These are phyloP conservation scores for Alternaria incomplexa DNA, from an alignment of 2,329 filamentous ascomycete species.

Conservation along the genomic window DNA sequence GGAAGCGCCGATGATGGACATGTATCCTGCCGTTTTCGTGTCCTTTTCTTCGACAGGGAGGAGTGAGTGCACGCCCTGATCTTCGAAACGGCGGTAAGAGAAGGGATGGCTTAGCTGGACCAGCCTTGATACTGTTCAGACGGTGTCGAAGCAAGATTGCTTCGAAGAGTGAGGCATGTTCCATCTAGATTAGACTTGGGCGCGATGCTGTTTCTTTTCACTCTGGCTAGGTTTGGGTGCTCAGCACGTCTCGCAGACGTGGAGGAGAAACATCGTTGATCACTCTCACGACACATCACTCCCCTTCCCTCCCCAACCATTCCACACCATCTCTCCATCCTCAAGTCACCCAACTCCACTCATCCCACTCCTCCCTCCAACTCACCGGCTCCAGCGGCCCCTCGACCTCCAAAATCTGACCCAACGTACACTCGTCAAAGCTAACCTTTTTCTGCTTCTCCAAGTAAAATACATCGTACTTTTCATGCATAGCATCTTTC, in stretches of 20 bases:
- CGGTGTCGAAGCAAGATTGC: neutral
- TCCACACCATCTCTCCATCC: too few relatives aligned
- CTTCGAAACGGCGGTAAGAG: neutral
- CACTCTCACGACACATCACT: too few relatives aligned
- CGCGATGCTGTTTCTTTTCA: too few relatives aligned
- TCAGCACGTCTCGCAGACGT: too few relatives aligned
- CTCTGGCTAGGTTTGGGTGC: too few relatives aligned
- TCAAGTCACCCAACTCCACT: slow-evolving; percentile 22
- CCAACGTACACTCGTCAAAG: slow-evolving; percentile 62
- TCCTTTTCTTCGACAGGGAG: neutral
- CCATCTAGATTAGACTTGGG: too few relatives aligned
- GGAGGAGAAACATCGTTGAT: too few relatives aligned
- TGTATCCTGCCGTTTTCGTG: neutral
- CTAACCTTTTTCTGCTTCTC: slow-evolving; percentile 57
- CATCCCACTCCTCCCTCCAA: slow-evolving; percentile 26
- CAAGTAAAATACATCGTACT: slow-evolving; percentile 62
- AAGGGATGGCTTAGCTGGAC: neutral
- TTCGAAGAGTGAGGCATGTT: neutral
- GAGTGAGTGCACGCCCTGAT: neutral
- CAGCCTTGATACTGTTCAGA: rapidly evolving
- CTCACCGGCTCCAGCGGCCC: slow-evolving; percentile 45
- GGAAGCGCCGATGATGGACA: neutral
- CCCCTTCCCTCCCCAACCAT: too few relatives aligned
- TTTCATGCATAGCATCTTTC: slow-evolving; percentile 55
- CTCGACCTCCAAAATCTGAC: slow-evolving; percentile 63